phyloP scores from a whole-genome alignment of 345 rosid genomes.

The Erucastrum elatum region DNA sequence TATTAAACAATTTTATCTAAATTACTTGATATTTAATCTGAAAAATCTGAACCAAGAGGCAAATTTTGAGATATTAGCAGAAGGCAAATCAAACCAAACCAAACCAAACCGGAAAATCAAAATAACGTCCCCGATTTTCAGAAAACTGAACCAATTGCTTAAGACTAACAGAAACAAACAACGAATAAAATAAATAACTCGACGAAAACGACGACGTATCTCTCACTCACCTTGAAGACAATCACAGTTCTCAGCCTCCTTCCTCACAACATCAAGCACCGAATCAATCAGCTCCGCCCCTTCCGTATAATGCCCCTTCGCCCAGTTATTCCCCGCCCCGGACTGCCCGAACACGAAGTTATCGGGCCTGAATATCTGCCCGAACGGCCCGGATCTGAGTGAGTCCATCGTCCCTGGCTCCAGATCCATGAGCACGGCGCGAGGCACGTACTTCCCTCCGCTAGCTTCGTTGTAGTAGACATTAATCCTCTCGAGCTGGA shows the following conservation, averaged over 20 bases:
- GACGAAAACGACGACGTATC: no score
- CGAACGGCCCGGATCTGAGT: neutral
- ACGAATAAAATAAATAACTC: no score
- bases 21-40: neutral
- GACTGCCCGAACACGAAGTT: constrained; percentile 2
- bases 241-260: neutral
- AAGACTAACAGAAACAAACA: no score
- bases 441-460: neutral
- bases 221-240: neutral
- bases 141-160: no score
- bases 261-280: neutral
- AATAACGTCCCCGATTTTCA: no score
- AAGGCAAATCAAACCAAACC: no score
- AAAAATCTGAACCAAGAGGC: neutral
- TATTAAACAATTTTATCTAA: no score
- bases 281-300: neutral
- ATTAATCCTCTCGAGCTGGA: neutral
- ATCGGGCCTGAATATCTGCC: neutral
- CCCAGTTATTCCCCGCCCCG: neutral
- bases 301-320: neutral
- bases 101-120: no score
- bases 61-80: no score
- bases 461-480: neutral
- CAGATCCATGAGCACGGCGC: neutral
- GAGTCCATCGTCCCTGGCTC: neutral